Base-by-base conservation (phyloP, 345 rosid species). In the Nephelium lappaceum region DNA sequence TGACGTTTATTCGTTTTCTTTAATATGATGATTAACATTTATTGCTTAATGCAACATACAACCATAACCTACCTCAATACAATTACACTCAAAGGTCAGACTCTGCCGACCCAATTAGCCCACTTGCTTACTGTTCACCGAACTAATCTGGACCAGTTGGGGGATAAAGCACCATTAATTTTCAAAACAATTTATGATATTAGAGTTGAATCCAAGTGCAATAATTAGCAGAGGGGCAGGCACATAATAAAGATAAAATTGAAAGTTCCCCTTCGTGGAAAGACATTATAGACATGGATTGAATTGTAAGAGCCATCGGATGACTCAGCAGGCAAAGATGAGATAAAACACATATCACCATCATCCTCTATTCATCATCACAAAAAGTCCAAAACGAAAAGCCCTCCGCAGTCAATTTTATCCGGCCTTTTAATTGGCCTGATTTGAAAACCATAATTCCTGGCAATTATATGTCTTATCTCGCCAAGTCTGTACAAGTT, bases 301-400 rank as follows among this genome's bases (percentile, higher is more conserved):
- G 14, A 55, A 23, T 58, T 58, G 2, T 8, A n/a, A 0, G 15
- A 72, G 49, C 65, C 62, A 1, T 27, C 61, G 4, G 11, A 38
- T 72, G 75, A 72, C 49, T 72, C 75, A 12, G 66, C 65, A 12
- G n/a, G 18, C 1, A 21, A 4, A 11, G 75, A 72, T 55, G 11
- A 72, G 27, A n/a, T 53, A 27, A 9, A 55, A 55, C 61, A 55
- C 2, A 10, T 51, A 25, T 31, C 41, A 53, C 12, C 60, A 36
- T 18, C 15, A 14, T 2, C 0, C 11, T 12, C 65, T 10, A n/a
- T 57, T n/a, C 62, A 57, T 18, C 24, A 21, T 6, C 1, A 18
- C n/a, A 16, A 51, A 7, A 10, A 62, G 45, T 27, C 74, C 7
- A 31, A 38, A 0, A 16, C 8, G 15, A 6, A 19, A 42, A n/a